phyloP scores from a whole-genome alignment of 305 asterid species.

The Salvia sclarea region DNA sequence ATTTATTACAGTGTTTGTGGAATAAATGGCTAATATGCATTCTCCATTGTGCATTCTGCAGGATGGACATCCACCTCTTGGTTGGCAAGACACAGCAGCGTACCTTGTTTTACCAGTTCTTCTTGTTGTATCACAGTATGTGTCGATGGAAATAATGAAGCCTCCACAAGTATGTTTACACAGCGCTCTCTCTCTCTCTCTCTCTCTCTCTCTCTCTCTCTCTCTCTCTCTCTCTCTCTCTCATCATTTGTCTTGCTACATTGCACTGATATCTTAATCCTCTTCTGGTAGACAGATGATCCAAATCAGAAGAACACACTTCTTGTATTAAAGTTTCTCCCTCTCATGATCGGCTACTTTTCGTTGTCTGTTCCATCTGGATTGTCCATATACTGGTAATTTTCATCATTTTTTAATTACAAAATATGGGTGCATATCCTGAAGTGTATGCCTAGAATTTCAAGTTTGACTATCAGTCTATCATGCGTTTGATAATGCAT shows the following conservation, averaged over 20 bases:
- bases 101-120: conserved; percentile 94
- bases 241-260: conserved; percentile 16
- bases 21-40: conserved; percentile 16
- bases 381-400: conserved; percentile 94
- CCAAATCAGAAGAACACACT: conserved; percentile 96
- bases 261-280: conserved; percentile 44
- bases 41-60: conserved; percentile 40
- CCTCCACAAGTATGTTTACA: conserved; percentile 88
- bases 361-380: conserved; percentile 99
- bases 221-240: background rate
- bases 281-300: conserved; percentile 83
- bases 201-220: background rate
- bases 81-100: conserved; percentile 95
- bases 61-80: conserved; percentile 99
- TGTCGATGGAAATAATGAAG: conserved; percentile 98
- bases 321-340: conserved; percentile 92
- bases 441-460: conserved; percentile 19
- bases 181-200: conserved; percentile 15
- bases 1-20: conserved; percentile 9
- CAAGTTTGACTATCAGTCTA: conserved; percentile 14
- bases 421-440: too few relatives aligned
- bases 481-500: conserved; percentile 23
- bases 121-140: conserved; percentile 81
- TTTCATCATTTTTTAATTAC: conserved; percentile 21
- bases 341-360: conserved; percentile 99